Evolutionary conservation across 2,329 filamentous ascomycete species (phyloP), one percentile per base, ranked within the genome.

Genomic region (Teratosphaeria viscida): DNA sequence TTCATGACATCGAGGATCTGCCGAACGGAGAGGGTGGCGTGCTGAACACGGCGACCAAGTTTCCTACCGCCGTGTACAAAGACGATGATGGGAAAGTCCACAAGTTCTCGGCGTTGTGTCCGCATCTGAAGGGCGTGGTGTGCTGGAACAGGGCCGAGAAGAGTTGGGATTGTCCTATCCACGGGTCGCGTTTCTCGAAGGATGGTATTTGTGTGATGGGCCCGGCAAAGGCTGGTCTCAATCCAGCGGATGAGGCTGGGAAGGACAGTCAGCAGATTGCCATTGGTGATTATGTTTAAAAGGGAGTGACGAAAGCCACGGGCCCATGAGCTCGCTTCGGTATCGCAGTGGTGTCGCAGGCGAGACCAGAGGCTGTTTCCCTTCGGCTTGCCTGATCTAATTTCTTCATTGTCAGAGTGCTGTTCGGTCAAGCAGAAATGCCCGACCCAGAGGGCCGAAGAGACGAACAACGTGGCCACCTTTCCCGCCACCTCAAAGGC

Each of bases 1-100:
- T 84, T 56, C 71, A 71, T 1, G 81, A 84, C 63, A 82, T 85
- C 37, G 81, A 83, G 65, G 80, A 84, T 49, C 71, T 84, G 1
- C 75, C 71, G 0, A 71, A 68, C 0, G 80, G 80, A 0, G 73
- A 74, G 14, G 82, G 81, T 2, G 82, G 79, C 0, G 80, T 84
- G 5, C 64, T 84, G 60, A 82, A 83, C 63, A 63, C 75, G n/a
- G 75, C 63, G 23, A 69, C 72, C 1, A 71, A 68, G n/a, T 78
- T 75, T 61, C 81, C 81, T 0, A 62, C 81, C 8, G 82, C 81
- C 0, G 77, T 83, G 0, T 85, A 83, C 71, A 83, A 82, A 65
- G 80, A 82, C 60, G 79, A 82, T 5, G 68, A 77, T 0, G 81
- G 81, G 0, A 74, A 79, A 32, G 73, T 81, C 1, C 75, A 75